Percentiles rank a stretch among this genome's conserved stretches.
These are phyloP conservation scores for Trichomonascaceae sp. DNA, from an alignment of 1,139 yeast species.

Conservation along the genomic window DNA sequence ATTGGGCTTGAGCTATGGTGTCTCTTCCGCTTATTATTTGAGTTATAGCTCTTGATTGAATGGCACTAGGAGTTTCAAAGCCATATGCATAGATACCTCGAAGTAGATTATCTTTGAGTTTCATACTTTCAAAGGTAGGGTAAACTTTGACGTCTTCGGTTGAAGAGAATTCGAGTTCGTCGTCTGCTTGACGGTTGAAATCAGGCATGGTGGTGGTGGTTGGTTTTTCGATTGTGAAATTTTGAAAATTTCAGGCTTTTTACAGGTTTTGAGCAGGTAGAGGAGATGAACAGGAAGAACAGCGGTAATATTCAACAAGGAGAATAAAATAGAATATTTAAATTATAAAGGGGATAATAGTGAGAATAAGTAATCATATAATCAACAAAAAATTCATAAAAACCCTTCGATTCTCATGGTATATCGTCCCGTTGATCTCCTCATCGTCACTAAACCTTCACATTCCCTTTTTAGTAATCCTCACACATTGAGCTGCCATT, in stretches of 20 bases:
- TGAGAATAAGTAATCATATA: no score
- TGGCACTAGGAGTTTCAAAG: constrained; percentile 90
- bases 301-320: not conserved
- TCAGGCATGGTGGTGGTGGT: constrained; percentile 13
- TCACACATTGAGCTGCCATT: no score
- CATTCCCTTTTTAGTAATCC: no score
- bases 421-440: no score
- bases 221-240: no score
- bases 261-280: not conserved
- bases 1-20: constrained; percentile 95
- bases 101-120: constrained; percentile 43
- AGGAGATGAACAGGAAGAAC: not conserved
- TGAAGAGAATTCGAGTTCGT: constrained; percentile 52
- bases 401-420: no score
- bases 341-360: not conserved
- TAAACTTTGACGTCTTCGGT: constrained; percentile 51
- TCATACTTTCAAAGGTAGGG: constrained; percentile 8
- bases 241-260: not conserved
- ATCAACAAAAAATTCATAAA: no score
- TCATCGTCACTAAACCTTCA: no score
- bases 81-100: constrained; percentile 86
- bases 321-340: not conserved
- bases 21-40: constrained; percentile 89
- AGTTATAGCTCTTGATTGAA: constrained; percentile 89
- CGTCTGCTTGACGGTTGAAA: constrained; percentile 54